Evolutionary conservation across 148 eudicot species (phyloP).

Genomic region (Cornus suecica): DNA sequence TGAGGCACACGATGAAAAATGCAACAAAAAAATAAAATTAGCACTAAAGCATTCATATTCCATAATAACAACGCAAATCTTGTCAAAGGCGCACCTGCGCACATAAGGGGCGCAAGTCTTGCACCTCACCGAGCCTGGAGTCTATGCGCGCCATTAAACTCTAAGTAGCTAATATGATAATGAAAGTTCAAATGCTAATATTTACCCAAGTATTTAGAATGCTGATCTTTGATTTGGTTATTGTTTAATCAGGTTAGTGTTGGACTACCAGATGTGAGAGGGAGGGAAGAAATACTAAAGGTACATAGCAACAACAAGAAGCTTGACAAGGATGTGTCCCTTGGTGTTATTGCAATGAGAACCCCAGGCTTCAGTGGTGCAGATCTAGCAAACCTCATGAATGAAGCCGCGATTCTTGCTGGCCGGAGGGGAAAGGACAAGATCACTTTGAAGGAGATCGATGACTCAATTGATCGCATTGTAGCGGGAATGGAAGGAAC

Average conservation of each 20-base stretch:
- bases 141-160: too few species aligned
- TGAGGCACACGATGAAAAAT: too few species aligned
- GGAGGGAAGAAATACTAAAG: slow-evolving; percentile 68
- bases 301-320: slow-evolving; percentile 74
- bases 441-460: slow-evolving; percentile 63
- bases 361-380: slow-evolving; percentile 92
- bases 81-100: too few species aligned
- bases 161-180: background rate
- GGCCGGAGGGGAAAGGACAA: slow-evolving; percentile 73
- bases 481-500: slow-evolving; percentile 90
- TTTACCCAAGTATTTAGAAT: background rate
- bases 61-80: too few species aligned
- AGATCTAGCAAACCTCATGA: slow-evolving; percentile 82
- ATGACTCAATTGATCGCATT: slow-evolving; percentile 77
- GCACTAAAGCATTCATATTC: too few species aligned
- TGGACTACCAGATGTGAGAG: slow-evolving; percentile 70
- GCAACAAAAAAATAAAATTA: too few species aligned
- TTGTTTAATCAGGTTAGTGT: slow-evolving; percentile 47
- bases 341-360: slow-evolving; percentile 69
- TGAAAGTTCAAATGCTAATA: background rate
- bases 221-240: background rate
- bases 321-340: slow-evolving; percentile 56
- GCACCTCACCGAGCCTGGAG: too few species aligned
- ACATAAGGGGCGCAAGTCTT: too few species aligned
- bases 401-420: slow-evolving; percentile 89